Conservation (phyloP, 805 yeast genomes). For the Wickerhamiella allomyrinae region DNA sequence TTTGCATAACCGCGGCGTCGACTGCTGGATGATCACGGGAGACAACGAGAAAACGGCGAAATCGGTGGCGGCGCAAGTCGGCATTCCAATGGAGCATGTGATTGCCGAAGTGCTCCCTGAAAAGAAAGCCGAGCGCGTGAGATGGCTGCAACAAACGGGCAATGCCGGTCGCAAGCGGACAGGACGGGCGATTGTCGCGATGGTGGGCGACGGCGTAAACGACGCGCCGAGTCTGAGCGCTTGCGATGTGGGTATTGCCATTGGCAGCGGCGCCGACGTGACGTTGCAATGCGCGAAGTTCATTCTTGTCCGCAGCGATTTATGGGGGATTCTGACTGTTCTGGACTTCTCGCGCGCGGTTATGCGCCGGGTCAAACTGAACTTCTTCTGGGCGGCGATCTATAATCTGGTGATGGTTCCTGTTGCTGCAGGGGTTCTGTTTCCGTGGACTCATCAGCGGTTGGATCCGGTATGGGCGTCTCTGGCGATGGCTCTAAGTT, state of each 20-base stretch:
- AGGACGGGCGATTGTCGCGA: conserved; percentile 38
- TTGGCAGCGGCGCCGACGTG: conserved; percentile 63
- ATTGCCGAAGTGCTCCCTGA: conserved; percentile 62
- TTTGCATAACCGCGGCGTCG: conserved; percentile 31
- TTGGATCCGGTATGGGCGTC: conserved; percentile 85
- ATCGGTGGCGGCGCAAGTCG: conserved; percentile 50
- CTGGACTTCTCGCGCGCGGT: conserved; percentile 57
- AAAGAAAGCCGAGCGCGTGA: conserved; percentile 49
- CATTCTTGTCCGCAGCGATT: conserved; percentile 40
- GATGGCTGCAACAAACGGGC: conserved; percentile 37
- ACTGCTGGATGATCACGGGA: conserved; percentile 67
- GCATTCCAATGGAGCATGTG: conserved; percentile 37
- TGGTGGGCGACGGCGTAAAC: conserved; percentile 77
- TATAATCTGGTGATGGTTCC: conserved; percentile 82
- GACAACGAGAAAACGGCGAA: conserved; percentile 55
- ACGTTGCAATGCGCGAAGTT: conserved; percentile 66
- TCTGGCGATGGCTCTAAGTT: conserved; percentile 83
- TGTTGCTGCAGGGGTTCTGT: conserved; percentile 82
- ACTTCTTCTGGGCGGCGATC: conserved; percentile 75
- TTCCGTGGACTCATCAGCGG: conserved; percentile 55
- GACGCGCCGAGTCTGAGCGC: conserved; percentile 68
- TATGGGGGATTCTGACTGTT: conserved; percentile 38
- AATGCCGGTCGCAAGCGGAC: conserved; percentile 14
- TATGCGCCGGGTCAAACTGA: conserved; percentile 58
- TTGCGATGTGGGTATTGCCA: conserved; percentile 66